Evolutionary conservation across 2,329 filamentous ascomycete genomes (phyloP), one percentile per base, ranked within the genome.

Genomic region (Fusarium marasasianum): DNA sequence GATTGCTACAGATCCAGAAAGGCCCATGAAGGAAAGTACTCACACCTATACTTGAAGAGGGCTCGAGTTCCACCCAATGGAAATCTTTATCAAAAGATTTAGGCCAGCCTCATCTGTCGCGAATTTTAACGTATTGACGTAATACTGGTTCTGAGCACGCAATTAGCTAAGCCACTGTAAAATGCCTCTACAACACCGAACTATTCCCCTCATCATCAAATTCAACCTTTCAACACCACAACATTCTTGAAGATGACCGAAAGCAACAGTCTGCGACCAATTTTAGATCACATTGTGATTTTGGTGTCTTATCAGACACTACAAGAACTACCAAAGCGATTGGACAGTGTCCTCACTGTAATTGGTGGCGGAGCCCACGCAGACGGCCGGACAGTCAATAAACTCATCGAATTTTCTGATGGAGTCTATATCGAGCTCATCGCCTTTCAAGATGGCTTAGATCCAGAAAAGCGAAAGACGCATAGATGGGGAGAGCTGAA

Each of bases 341-440:
- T 74, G 1, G 47, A 74, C 2, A 45, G 4, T 4, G 38, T 9
- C 11, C 63, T 74, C 20, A 59, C 45, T 2, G 63, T 74, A 11
- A 74, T 74, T 5, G 72, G 74, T 12, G 72, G 71, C 1, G 72
- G 72, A 1, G 38, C 63, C 0, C 72, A 74, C 2, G 71, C 72
- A 4, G 72, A 74, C 2, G 72, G 72, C 22, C 72, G 71, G 0
- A 74, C 72, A 1, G 41, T 74, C 12, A 74, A 74, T 6, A 74
- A 74, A 8, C 63, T 74, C 2, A 45, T 74, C 1, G 22, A 62
- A 2, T 74, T 74, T 4, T 38, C 67, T 2, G 72, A 74, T 11
- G 72, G 72, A 0, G 71, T 69, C 5, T 74, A 74, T 6, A 74
- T 74, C 5, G 72, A 74, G 3, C 71, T 74, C 15, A 74, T 74